Evolutionary conservation across 2,329 filamentous ascomycete genomes (phyloP).

Genomic region (Claviceps spartinae): DNA sequence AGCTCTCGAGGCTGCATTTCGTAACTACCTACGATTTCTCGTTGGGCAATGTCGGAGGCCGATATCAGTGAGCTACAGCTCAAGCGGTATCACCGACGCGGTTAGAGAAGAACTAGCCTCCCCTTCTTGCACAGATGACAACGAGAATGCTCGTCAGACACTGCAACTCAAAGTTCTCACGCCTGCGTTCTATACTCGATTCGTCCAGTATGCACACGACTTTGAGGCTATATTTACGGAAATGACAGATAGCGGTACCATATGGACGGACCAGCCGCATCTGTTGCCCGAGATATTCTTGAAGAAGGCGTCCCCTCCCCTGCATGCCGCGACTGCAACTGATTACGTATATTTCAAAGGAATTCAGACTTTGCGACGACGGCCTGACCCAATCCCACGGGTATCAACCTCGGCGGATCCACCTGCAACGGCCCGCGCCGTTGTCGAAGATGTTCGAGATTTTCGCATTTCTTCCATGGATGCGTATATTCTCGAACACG

Average conservation of each 20-base stretch:
- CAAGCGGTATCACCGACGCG: conserved; percentile 31
- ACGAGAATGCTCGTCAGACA: conserved; percentile 15
- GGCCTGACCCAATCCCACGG: conserved; percentile 26
- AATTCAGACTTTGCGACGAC: conserved; percentile 30
- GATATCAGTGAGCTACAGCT: conserved; percentile 38
- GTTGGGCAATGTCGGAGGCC: conserved; percentile 31
- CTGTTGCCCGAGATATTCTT: conserved; percentile 33
- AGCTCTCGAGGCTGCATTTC: conserved; percentile 32
- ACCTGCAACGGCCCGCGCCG: conserved; percentile 1
- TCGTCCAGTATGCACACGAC: conserved; percentile 48
- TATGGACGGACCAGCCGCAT: conserved; percentile 42
- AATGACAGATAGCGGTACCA: conserved; percentile 42
- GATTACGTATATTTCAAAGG: conserved; percentile 29
- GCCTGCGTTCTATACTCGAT: conserved; percentile 53
- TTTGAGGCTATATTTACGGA: conserved; percentile 50
- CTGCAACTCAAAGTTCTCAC: conserved; percentile 47
- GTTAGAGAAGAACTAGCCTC: conserved; percentile 26
- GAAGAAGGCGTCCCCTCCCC: conserved; percentile 23
- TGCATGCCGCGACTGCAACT: conserved; percentile 20
- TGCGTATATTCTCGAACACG: conserved; percentile 28
- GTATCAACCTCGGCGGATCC: conserved; percentile 26
- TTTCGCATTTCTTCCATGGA: conserved; percentile 40
- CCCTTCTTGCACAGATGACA: conserved; percentile 10
- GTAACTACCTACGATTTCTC: conserved; percentile 32
- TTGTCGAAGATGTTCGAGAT: conserved; percentile 28